These are phyloP conservation scores for Hibiscus tridactylites DNA, from an alignment of 345 rosid genomes.

Conservation along the genomic window DNA sequence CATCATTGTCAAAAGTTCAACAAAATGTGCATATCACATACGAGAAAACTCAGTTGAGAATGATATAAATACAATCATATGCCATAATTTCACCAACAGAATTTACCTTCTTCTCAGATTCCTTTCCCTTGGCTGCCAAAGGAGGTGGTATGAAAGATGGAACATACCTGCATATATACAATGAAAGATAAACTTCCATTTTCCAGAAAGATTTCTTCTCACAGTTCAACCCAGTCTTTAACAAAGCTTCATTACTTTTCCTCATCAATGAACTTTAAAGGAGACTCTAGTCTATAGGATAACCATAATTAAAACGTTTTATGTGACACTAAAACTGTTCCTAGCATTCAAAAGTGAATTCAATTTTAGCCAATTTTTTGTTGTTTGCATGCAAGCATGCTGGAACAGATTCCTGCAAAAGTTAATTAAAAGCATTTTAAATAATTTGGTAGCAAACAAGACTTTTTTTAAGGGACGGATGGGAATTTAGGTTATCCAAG, in stretches of 20 bases:
- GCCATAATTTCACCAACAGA: constrained; percentile 1
- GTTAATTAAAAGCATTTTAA: neutral
- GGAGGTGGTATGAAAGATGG: constrained; percentile 99
- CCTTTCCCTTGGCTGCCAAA: constrained; percentile 82
- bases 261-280: neutral
- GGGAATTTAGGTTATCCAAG: neutral
- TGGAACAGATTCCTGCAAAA: neutral
- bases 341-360: neutral
- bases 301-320: neutral
- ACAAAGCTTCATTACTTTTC: neutral
- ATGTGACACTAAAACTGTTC: neutral
- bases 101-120: constrained; percentile 78
- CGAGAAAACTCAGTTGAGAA: constrained; percentile 8
- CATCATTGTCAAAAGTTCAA: constrained; percentile 8
- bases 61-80: neutral
- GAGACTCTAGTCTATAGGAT: neutral
- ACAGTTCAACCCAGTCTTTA: constrained; percentile 4
- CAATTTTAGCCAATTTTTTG: neutral
- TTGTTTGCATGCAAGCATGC: neutral
- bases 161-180: constrained; percentile 77
- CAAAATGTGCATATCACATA: constrained; percentile 1
- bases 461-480: neutral
- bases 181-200: constrained; percentile 36
- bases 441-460: neutral
- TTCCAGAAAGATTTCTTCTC: constrained; percentile 7